A percentile compares a stretch with the other conserved stretches of the same genome.
phyloP scores from a whole-genome alignment of 2,329 filamentous ascomycete genomes.

The Cercospora janseana region DNA sequence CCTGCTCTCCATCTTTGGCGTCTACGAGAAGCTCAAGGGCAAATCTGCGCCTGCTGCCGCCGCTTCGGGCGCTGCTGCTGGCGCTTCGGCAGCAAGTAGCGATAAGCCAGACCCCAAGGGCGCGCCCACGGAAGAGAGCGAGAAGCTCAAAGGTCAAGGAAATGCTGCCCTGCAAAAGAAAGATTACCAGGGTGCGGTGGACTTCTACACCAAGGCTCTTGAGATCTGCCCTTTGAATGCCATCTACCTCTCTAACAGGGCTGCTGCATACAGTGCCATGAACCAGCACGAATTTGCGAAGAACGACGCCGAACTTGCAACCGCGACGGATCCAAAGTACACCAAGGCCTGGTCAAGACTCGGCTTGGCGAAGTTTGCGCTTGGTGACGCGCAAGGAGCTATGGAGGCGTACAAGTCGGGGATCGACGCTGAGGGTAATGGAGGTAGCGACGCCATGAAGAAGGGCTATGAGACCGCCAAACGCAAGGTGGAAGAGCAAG shows the following conservation, averaged over 20 bases:
- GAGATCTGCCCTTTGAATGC: slow-evolving; percentile 79
- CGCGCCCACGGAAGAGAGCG: slow-evolving; percentile 69
- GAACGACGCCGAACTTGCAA: slow-evolving; percentile 86
- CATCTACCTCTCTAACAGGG: slow-evolving; percentile 96
- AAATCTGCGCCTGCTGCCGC: slow-evolving; percentile 53
- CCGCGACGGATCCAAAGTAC: slow-evolving; percentile 83
- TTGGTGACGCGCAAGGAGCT: slow-evolving; percentile 83
- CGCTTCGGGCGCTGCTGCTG: slow-evolving; percentile 38
- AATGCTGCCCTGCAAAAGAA: slow-evolving; percentile 95
- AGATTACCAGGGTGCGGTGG: slow-evolving; percentile 79
- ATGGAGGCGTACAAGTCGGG: slow-evolving; percentile 94
- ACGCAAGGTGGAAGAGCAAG: slow-evolving; percentile 78
- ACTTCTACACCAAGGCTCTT: slow-evolving; percentile 84
- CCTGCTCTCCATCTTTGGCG: slow-evolving; percentile 85
- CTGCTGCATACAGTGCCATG: slow-evolving; percentile 83
- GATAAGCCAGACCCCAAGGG: slow-evolving; percentile 45
- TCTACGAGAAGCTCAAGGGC: slow-evolving; percentile 91
- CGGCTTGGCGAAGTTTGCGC: slow-evolving; percentile 84
- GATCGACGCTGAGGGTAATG: slow-evolving; percentile 90
- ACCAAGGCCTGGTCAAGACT: slow-evolving; percentile 96
- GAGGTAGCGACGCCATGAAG: slow-evolving; percentile 95
- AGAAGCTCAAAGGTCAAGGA: slow-evolving; percentile 82
- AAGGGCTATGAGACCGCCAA: slow-evolving; percentile 94
- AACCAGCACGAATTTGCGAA: slow-evolving; percentile 81
- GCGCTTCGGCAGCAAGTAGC: slow-evolving; percentile 42